phyloP scores from a whole-genome alignment of 2,329 filamentous ascomycete genomes.

The Fusarium verticillioides region DNA sequence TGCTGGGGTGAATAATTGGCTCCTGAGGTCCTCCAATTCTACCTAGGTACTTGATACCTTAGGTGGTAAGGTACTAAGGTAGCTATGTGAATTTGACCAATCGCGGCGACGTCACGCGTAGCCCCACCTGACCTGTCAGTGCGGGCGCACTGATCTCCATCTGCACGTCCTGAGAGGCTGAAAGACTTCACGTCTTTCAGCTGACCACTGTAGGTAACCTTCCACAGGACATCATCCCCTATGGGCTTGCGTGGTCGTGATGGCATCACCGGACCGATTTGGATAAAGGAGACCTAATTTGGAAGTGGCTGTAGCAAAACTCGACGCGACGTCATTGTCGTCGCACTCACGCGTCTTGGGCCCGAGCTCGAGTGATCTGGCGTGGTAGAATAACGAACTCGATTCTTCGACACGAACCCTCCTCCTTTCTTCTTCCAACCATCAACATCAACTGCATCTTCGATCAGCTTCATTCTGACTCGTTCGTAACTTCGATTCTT shows the following conservation, averaged over 20 bases:
- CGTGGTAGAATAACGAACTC: neutral
- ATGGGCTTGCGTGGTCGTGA: conserved; percentile 6
- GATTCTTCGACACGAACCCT: conserved; percentile 8
- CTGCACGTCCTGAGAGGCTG: neutral
- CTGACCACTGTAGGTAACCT: neutral
- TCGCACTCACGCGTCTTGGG: conserved; percentile 7
- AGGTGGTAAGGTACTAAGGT: neutral
- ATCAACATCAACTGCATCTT: conserved; percentile 22
- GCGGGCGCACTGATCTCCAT: conserved; percentile 3
- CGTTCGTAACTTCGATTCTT: conserved; percentile 3
- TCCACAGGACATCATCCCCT: conserved; percentile 7
- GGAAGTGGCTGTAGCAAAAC: neutral
- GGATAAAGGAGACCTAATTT: conserved; percentile 1
- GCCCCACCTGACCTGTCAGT: conserved; percentile 13
- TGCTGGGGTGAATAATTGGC: neutral
- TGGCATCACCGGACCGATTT: conserved; percentile 18
- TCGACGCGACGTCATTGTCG: neutral
- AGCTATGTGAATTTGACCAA: neutral
- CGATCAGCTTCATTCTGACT: conserved; percentile 2
- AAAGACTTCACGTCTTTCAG: conserved; percentile 21
- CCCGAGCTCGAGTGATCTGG: conserved; percentile 1
- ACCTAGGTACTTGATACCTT: neutral
- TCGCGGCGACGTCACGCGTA: neutral
- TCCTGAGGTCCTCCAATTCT: neutral
- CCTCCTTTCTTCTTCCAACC: neutral